Conservation (phyloP, 768 basidiomycete genomes). For the Polyporus arcularius region DNA sequence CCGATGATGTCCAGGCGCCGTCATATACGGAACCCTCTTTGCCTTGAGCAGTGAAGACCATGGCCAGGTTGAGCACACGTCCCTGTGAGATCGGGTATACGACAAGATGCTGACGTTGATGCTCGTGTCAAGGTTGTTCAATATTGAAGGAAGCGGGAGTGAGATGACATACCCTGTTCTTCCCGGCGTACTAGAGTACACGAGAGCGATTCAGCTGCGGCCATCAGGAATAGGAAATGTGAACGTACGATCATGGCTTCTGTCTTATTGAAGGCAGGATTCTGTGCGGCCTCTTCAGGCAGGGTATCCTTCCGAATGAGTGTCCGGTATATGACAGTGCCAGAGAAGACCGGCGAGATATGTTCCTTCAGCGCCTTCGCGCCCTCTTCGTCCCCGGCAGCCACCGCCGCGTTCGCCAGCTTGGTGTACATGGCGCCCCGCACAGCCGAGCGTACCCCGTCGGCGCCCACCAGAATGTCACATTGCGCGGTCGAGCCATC, state of each 20-base stretch:
- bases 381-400: constrained; percentile 1
- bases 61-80: constrained; percentile 26
- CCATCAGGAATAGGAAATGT: too few species aligned
- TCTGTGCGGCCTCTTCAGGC: constrained; percentile 3
- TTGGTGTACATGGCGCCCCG: constrained; percentile 4
- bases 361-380: constrained; percentile 14
- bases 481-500: constrained; percentile 26
- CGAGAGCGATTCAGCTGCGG: not conserved
- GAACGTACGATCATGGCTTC: not conserved
- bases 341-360: constrained; percentile 41
- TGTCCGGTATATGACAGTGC: constrained; percentile 40
- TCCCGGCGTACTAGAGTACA: constrained; percentile 27
- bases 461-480: constrained; percentile 30
- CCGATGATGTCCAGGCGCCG: constrained; percentile 21
- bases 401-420: constrained; percentile 3
- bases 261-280: constrained; percentile 20
- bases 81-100: constrained; percentile 29
- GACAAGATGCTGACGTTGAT: constrained; percentile 36
- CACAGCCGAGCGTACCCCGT: constrained; percentile 26
- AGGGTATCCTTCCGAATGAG: constrained; percentile 38
- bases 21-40: constrained; percentile 20
- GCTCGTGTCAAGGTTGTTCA: not conserved
- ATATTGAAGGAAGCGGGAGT: not conserved
- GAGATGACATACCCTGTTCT: constrained; percentile 17
- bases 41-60: constrained; percentile 20